A percentile compares a stretch with the other conserved stretches of the same genome.
Conservation (phyloP, 495 filamentous ascomycete species). For the Neurospora tetrasperma region DNA sequence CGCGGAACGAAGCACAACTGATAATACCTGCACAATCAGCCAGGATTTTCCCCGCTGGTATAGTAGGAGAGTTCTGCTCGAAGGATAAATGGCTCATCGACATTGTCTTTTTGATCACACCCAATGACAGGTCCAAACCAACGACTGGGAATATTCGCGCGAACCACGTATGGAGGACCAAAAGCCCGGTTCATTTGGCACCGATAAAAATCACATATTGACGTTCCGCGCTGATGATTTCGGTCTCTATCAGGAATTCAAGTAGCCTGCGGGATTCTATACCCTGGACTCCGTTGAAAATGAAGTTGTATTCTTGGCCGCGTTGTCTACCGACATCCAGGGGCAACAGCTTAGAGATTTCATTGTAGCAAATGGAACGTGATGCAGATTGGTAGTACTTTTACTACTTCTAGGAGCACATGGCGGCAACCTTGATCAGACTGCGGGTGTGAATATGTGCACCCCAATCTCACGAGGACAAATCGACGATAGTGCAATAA, state of each 20-base stretch:
- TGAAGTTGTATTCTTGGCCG: neutral
- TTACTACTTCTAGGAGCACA: neutral
- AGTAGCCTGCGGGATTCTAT: neutral
- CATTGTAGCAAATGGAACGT: neutral
- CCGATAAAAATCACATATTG: neutral
- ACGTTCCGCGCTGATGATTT: neutral
- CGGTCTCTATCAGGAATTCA: neutral
- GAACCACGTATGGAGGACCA: neutral
- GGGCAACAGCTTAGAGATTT: neutral
- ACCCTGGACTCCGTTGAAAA: neutral
- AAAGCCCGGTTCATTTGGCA: neutral
- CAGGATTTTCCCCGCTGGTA: neutral
- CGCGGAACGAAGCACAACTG: neutral
- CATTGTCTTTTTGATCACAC: neutral
- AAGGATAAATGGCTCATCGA: neutral
- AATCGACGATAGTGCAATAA: neutral
- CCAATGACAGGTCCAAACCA: neutral
- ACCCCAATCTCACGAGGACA: neutral
- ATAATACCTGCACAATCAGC: neutral
- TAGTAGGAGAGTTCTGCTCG: neutral
- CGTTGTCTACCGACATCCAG: neutral
- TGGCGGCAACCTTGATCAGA: neutral
- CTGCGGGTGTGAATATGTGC: neutral
- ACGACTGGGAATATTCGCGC: neutral
- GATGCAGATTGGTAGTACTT: neutral